Evolutionary conservation across 2,329 filamentous ascomycete species (phyloP), one percentile per base, ranked within the genome.

Genomic region (Sphaerulina populicola): DNA sequence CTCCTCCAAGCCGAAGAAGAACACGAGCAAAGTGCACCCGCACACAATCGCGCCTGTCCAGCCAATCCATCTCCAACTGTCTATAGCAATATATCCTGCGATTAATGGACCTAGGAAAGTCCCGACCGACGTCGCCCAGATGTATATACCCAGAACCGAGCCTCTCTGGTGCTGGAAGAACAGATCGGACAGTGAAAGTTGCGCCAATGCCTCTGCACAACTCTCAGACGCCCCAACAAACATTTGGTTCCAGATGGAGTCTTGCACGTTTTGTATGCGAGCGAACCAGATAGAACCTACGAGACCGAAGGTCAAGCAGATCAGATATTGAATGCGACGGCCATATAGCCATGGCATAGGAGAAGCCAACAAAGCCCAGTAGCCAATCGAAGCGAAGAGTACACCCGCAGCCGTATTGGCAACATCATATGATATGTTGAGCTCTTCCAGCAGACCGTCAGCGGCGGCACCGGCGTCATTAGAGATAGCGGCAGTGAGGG

Each of bases 81-180:
- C 53, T 30, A 68, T 70, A 1, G 74, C 71, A 29, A 79, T 71
- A 50, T 77, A 76, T 3, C 76, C 74, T 18, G 73, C 75, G 11
- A 79, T 66, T 39, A 80, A 57, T 2, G 77, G 77, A 0, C 77
- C 77, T 3, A 78, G 62, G 57, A 78, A 80, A 2, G 77, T 80
- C 18, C 77, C 77, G 29, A 79, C 70, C 56, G 74, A 76, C 0
- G 76, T 79, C 1, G 77, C 73, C 33, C 79, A 66, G 23, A 78
- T 76, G 57, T 80, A 80, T 23, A 79, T 60, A 51, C 77, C 77
- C 5, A 80, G 67, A 1, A 77, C 74, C 0, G 71, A 70, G 37
- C 77, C 77, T 39, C 76, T 72, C 53, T 77, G 76, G 57, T 80
- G 77, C 64, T 79, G 74, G 54, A 76, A 80, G 68, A 77, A 80